phyloP scores from a whole-genome alignment of 2,329 filamentous ascomycete species.

The Chrysoporthe cubensis region DNA sequence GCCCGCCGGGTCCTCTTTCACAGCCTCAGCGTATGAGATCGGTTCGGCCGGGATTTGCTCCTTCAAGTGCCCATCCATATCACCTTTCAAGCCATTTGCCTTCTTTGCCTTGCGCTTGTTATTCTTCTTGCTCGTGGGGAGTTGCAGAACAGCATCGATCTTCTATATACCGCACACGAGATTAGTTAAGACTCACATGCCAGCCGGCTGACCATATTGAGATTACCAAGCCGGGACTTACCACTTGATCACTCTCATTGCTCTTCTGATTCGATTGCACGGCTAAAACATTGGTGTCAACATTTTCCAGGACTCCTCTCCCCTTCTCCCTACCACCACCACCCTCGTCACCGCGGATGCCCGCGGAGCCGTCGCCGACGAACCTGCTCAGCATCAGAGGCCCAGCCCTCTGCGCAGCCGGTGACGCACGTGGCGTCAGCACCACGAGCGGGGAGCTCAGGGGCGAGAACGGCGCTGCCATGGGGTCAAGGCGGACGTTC shows the following conservation, averaged over 20 bases:
- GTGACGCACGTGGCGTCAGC: conserved; percentile 5
- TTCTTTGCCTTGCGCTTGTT: conserved; percentile 26
- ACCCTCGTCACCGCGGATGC: neutral
- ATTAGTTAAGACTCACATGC: neutral
- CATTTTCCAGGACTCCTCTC: conserved; percentile 7
- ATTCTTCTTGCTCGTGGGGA: conserved; percentile 24
- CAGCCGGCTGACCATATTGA: neutral
- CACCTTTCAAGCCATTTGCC: conserved; percentile 7
- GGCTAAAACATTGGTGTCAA: conserved; percentile 28
- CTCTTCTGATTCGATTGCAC: conserved; percentile 11
- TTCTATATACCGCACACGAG: neutral
- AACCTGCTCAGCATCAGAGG: conserved; percentile 21
- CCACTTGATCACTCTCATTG: conserved; percentile 9
- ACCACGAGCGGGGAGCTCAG: conserved; percentile 6
- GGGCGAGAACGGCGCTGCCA: conserved; percentile 26
- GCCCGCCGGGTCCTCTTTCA: conserved; percentile 26
- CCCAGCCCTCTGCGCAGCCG: conserved; percentile 9
- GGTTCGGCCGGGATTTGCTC: conserved; percentile 6
- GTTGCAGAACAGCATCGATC: neutral
- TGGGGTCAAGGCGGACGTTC: conserved; percentile 25
- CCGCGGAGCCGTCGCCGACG: conserved; percentile 17
- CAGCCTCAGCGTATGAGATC: conserved; percentile 26
- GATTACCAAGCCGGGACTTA: neutral
- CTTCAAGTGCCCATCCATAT: neutral
- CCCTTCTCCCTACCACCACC: neutral